A percentile compares a stretch with the other conserved stretches of the same genome.
Evolutionary conservation across 2,329 filamentous ascomycete genomes (phyloP).

Genomic region (Talaromyces sp.): DNA sequence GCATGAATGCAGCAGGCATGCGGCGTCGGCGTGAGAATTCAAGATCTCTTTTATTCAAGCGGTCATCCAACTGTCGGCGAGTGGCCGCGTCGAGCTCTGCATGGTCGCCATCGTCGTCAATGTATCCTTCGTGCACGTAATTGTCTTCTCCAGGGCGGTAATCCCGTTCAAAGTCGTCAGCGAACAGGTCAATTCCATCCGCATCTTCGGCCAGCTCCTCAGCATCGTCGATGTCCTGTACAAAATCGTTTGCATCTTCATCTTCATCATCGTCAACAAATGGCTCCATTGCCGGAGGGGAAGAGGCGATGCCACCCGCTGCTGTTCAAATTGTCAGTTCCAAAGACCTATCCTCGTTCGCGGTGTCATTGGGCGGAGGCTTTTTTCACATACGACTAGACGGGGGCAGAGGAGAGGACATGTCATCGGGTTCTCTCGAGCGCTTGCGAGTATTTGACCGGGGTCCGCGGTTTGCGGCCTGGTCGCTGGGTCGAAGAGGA

Average conservation of each 20-base stretch:
- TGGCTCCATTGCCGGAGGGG: conserved; percentile 61
- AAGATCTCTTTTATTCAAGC: conserved; percentile 64
- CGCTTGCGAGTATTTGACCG: conserved; percentile 62
- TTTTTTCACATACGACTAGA: conserved; percentile 60
- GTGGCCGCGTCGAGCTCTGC: conserved; percentile 62
- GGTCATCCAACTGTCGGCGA: conserved; percentile 63
- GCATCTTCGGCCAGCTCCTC: conserved; percentile 72
- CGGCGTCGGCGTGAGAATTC: conserved; percentile 61
- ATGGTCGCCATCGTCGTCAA: conserved; percentile 68
- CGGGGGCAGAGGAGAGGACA: conserved; percentile 60
- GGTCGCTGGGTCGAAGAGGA: conserved; percentile 77
- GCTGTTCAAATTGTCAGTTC: conserved; percentile 21
- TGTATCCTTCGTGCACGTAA: conserved; percentile 60
- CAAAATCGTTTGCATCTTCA: conserved; percentile 60
- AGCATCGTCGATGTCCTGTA: conserved; percentile 66
- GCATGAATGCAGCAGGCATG: conserved; percentile 65
- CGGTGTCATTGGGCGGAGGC: conserved; percentile 6
- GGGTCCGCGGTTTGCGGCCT: conserved; percentile 78
- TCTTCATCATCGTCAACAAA: conserved; percentile 52
- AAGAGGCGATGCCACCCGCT: conserved; percentile 49
- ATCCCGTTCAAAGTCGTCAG: conserved; percentile 67
- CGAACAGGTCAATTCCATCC: conserved; percentile 70
- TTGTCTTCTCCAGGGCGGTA: conserved; percentile 55
- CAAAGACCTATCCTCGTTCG: not conserved
- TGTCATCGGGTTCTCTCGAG: conserved; percentile 66